phyloP scores from a whole-genome alignment of 2,329 filamentous ascomycete species.

The Herpotrichia juniperi region DNA sequence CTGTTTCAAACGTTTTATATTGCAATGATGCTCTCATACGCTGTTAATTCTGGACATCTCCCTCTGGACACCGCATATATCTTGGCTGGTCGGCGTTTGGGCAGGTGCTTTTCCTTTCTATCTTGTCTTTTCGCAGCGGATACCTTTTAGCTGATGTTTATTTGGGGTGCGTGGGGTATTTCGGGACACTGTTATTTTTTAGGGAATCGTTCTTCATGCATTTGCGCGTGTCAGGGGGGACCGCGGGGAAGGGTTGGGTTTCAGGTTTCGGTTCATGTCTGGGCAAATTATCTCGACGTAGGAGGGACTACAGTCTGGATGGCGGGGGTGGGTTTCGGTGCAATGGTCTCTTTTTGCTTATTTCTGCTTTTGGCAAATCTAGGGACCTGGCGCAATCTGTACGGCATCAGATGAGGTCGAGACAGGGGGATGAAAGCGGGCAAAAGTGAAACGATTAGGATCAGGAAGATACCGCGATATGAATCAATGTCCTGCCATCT shows the following conservation, averaged over 20 bases:
- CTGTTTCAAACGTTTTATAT: slow-evolving; percentile 30
- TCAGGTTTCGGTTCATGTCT: slow-evolving; percentile 15
- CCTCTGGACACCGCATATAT: background rate
- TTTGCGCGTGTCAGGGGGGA: slow-evolving; percentile 22
- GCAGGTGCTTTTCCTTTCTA: slow-evolving; percentile 9
- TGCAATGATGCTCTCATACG: slow-evolving; percentile 31
- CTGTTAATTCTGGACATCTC: slow-evolving; percentile 2
- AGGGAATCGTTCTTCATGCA: slow-evolving; percentile 20
- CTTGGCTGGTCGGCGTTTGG: slow-evolving; percentile 19
- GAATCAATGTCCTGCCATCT: slow-evolving; percentile 19
- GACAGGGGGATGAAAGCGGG: slow-evolving; percentile 4
- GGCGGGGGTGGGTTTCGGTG: slow-evolving; percentile 11
- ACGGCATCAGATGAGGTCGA: slow-evolving; percentile 14
- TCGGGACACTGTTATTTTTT: slow-evolving; percentile 17
- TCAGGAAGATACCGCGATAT: slow-evolving; percentile 23
- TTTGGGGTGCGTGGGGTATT: slow-evolving; percentile 19
- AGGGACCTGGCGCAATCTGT: slow-evolving; percentile 18
- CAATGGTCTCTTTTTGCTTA: slow-evolving; percentile 14
- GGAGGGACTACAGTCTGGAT: slow-evolving; percentile 14
- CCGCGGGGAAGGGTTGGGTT: slow-evolving; percentile 17
- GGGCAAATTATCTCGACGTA: slow-evolving; percentile 19
- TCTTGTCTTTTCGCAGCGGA: slow-evolving; percentile 27
- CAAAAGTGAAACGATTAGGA: slow-evolving; percentile 21
- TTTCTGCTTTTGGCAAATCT: slow-evolving; percentile 14
- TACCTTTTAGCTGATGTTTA: slow-evolving; percentile 38